These are phyloP conservation scores for Westerdykella sp. DNA, from an alignment of 2,329 filamentous ascomycete genomes.

Conservation along the genomic window DNA sequence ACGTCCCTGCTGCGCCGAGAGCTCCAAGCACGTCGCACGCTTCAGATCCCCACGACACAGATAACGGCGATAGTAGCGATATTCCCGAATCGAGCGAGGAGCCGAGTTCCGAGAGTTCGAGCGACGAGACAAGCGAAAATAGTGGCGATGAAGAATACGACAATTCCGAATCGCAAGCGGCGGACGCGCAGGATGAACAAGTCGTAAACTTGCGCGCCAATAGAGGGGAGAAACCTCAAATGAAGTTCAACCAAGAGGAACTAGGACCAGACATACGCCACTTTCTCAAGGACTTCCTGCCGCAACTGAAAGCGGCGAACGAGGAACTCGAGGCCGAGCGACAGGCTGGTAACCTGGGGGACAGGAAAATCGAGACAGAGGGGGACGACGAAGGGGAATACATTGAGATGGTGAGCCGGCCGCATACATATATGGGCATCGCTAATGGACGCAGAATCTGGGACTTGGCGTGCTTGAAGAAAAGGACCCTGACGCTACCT, in stretches of 20 bases:
- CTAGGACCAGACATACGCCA: conserved; percentile 25
- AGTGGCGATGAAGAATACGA: conserved; percentile 10
- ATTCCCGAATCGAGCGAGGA: conserved; percentile 34
- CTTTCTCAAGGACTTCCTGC: conserved; percentile 39
- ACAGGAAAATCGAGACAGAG: conserved; percentile 31
- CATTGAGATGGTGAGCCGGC: conserved; percentile 36
- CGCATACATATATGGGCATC: conserved; percentile 2
- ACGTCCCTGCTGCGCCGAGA: conserved; percentile 14
- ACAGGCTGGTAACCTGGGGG: conserved; percentile 33
- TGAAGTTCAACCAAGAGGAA: conserved; percentile 22
- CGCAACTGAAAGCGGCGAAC: conserved; percentile 40
- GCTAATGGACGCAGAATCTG: conserved; percentile 29
- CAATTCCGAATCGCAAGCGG: conserved; percentile 3
- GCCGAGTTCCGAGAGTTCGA: conserved; percentile 31
- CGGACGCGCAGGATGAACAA: conserved; percentile 5
- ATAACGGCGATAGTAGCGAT: conserved; percentile 22
- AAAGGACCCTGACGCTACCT: conserved; percentile 23
- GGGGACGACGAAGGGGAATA: conserved; percentile 24
- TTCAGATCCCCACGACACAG: conserved; percentile 16
- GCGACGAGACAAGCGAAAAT: conserved; percentile 20
- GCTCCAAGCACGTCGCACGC: conserved; percentile 13
- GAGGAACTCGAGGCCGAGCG: conserved; percentile 38
- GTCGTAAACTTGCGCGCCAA: conserved; percentile 27
- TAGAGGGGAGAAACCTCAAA: conserved; percentile 26
- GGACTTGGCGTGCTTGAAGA: conserved; percentile 44